Conservation (phyloP, 2,329 filamentous ascomycete genomes). For the Cryphonectria japonica region DNA sequence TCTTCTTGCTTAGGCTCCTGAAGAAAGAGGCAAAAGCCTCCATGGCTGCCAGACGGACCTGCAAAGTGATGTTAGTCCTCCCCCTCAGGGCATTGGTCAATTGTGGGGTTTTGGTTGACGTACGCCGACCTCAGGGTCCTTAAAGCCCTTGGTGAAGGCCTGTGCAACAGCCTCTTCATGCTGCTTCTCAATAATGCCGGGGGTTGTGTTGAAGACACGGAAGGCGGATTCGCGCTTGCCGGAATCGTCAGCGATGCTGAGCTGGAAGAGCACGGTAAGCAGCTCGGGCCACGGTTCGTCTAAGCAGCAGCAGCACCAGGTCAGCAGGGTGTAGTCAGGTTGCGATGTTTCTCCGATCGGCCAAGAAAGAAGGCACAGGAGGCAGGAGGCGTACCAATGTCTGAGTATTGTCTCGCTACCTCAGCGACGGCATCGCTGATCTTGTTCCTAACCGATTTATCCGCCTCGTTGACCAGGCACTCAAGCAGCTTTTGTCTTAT, state of each 20-base stretch:
- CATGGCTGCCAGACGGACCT: conserved; percentile 93
- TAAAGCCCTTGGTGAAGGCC: conserved; percentile 91
- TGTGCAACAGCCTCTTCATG: conserved; percentile 88
- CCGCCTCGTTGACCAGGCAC: conserved; percentile 72
- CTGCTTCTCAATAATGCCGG: conserved; percentile 93
- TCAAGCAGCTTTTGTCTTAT: conserved; percentile 86
- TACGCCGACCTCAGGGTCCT: conserved; percentile 82
- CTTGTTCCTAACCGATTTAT: conserved; percentile 83
- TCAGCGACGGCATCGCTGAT: conserved; percentile 98
- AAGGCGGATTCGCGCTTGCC: conserved; percentile 91
- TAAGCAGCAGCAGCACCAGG: conserved; percentile 41
- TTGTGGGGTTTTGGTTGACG: conserved; percentile 33
- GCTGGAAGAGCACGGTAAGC: conserved; percentile 80
- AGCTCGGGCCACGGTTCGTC: conserved; percentile 89
- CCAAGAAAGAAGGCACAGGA: conserved; percentile 25
- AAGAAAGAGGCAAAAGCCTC: conserved; percentile 98
- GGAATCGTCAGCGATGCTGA: conserved; percentile 83
- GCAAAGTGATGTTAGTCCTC: not conserved
- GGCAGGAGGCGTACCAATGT: conserved; percentile 69
- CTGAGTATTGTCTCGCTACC: conserved; percentile 90
- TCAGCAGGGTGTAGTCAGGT: conserved; percentile 17
- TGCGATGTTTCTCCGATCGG: not conserved
- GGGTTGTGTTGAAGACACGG: conserved; percentile 92
- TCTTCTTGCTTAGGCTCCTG: conserved; percentile 84
- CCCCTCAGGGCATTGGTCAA: conserved; percentile 24